Evolutionary conservation across 2,329 filamentous ascomycete genomes (phyloP), one percentile per base, ranked within the genome.

Genomic region (Furcasterigmium sp.): DNA sequence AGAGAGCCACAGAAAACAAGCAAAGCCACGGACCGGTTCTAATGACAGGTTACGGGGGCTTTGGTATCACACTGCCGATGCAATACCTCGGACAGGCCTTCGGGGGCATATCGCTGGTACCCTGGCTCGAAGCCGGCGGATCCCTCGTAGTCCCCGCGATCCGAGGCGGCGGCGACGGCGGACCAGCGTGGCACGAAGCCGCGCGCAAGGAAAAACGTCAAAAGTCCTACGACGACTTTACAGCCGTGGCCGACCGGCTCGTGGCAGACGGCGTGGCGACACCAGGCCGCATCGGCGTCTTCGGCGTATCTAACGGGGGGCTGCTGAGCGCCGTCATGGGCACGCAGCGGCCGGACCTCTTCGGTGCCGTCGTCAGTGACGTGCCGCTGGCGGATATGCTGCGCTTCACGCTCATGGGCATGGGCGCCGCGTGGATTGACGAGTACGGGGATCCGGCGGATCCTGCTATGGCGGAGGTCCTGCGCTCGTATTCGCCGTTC

Each of bases 301-400:
- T 41, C 23, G 39, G 39, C 17, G 7, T 20, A 26, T 41, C 39
- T 3, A 28, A 41, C 28, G 39, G 39, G 4, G 39, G 39, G n/a
- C 18, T 41, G 8, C 28, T 41, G 6, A 25, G 21, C 17, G 25
- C 39, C 8, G 39, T 41, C 17, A 32, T 41, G 39, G 25, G 39
- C 18, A 41, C 39, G 8, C 25, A 41, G 28, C 28, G 39, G 17
- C 39, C 39, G 17, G 26, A 41, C 20, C 39, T 41, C 15, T 41
- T 41, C 39, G 39, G 39, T 14, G 39, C 39, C 7, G 39, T 41
- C 21, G 39, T 41, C 26, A 30, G 26, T 26, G 39, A 41, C 28
- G 39, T 41, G 14, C 39, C 39, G n/a, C 19, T 41, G 11, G 32
- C 39, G 25, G 39, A 41, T 20, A 41, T 41, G 39, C 39, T 41